Base-by-base conservation (phyloP, 331 rosid species). In the Quercus phellos region DNA sequence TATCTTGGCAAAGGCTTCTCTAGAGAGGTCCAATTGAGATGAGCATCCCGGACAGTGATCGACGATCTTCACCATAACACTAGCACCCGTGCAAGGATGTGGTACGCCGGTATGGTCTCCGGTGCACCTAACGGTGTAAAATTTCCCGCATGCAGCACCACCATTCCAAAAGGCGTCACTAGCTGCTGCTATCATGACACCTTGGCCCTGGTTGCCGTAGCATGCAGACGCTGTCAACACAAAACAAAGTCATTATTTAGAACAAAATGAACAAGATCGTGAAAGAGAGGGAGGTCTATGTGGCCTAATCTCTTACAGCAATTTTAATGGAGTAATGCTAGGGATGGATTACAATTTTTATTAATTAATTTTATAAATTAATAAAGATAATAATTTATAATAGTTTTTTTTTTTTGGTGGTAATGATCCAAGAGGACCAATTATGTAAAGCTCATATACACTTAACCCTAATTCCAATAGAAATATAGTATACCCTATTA, bases 161-260 rank as follows among this genome's bases (percentile, higher is more conserved):
- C 83, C 73, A 70, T 76, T 22, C 30, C 61, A 86, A 2, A 86
- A 0, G 7, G 77, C 77, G 1, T 78, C 84, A 14, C 87, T 30
- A 2, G 90, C 90, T 10, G 90, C 90, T 0, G 85, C 90, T 11
- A 80, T 83, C 85, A 80, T 66, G 22, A 78, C 74, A 3, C 89
- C 87, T 19, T 86, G 30, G 1, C 80, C 81, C 16, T 56, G 17
- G 35, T 17, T 38, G 5, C 87, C 90, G 9, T 34, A 75, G 78
- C 90, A 86, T 70, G 85, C 87, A 7, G 89, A 83, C 4, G 89
- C 89, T 83, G 78, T 38, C 51, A 77, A 77, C 3, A 43, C 4
- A 4, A 55, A 46, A 46, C 1, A 12, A 46, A 46, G 53, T 46
- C 17, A 12, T 13, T 46, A 46, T 46, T 46, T 46, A 46, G 16